phyloP scores from a whole-genome alignment of 176 grass and related monocot genomes.

The Oryza coarctata region DNA sequence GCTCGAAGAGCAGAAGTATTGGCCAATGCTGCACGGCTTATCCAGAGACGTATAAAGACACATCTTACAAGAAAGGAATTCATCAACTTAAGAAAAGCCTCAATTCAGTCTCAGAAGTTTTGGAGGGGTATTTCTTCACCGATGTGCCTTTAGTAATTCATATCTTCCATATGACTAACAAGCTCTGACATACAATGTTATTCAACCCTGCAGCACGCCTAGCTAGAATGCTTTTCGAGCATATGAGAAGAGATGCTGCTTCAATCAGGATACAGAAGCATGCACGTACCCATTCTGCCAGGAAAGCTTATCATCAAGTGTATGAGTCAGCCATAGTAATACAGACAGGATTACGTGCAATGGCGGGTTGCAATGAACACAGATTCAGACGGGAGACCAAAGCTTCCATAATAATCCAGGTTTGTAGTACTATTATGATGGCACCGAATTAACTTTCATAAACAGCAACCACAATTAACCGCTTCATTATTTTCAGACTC shows the following conservation, averaged over 20 bases:
- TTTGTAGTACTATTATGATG: constrained; percentile 14
- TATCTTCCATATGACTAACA: neutral
- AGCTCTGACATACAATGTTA: constrained; percentile 25
- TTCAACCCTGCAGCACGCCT: constrained; percentile 54
- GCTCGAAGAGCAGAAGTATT: constrained; percentile 87
- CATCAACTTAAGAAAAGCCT: constrained; percentile 53
- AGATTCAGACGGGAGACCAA: constrained; percentile 67
- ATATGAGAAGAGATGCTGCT: constrained; percentile 79
- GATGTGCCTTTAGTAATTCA: neutral
- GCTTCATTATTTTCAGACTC: constrained; percentile 53
- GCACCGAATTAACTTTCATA: neutral
- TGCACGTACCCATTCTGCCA: constrained; percentile 54
- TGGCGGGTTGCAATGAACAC: constrained; percentile 75
- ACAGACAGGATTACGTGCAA: constrained; percentile 77
- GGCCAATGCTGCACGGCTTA: constrained; percentile 55
- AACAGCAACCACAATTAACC: constrained; percentile 1
- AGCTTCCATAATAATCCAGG: constrained; percentile 76
- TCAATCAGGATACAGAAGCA: constrained; percentile 90
- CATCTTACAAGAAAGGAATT: constrained; percentile 80
- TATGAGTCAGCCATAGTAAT: constrained; percentile 57
- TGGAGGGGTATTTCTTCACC: constrained; percentile 65
- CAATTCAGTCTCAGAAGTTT: constrained; percentile 72
- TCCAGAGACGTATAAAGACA: constrained; percentile 84
- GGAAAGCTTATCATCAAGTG: constrained; percentile 64
- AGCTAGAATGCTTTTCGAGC: constrained; percentile 71